These are phyloP conservation scores for Phaffia rhodozyma DNA, from an alignment of 1,284 basidiomycete species.

Conservation along the genomic window DNA sequence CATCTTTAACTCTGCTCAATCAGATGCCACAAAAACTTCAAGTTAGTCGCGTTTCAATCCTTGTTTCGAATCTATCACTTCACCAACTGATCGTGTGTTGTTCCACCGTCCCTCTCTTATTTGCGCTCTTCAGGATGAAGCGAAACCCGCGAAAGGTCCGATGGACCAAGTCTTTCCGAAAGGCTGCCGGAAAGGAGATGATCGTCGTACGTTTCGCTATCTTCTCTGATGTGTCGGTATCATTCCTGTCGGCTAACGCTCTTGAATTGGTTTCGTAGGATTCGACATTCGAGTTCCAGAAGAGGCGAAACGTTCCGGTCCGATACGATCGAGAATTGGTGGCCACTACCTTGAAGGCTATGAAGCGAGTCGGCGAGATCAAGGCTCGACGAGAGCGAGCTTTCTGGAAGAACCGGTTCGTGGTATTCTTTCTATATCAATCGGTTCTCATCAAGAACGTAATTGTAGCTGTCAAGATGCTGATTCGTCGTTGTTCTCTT, in stretches of 20 bases:
- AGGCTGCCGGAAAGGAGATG: conserved; percentile 99
- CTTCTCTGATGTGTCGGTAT: neutral
- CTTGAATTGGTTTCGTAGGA: conserved; percentile 46
- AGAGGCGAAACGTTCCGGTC: conserved; percentile 93
- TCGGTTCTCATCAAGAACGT: neutral
- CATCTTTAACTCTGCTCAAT: too few relatives aligned
- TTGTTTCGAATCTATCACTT: conserved; percentile 15
- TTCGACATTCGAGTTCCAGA: conserved; percentile 98
- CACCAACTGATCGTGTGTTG: neutral
- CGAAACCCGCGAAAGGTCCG: conserved; percentile 97
- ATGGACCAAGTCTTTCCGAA: conserved; percentile 99
- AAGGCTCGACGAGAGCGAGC: conserved; percentile 79
- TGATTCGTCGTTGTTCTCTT: neutral
- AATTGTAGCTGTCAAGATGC: neutral
- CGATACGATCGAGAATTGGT: conserved; percentile 94
- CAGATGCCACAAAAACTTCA: conserved; percentile 97
- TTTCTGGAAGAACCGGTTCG: conserved; percentile 91
- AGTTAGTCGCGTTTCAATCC: conserved; percentile 42
- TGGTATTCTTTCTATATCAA: conserved; percentile 15
- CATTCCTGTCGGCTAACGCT: neutral
- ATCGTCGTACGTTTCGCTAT: conserved; percentile 60
- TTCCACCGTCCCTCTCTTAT: neutral
- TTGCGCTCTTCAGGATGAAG: conserved; percentile 66
- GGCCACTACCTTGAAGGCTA: conserved; percentile 88
- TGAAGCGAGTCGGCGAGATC: conserved; percentile 92